phyloP scores from a whole-genome alignment of 331 rosid genomes.

The Pyrus hybrid region DNA sequence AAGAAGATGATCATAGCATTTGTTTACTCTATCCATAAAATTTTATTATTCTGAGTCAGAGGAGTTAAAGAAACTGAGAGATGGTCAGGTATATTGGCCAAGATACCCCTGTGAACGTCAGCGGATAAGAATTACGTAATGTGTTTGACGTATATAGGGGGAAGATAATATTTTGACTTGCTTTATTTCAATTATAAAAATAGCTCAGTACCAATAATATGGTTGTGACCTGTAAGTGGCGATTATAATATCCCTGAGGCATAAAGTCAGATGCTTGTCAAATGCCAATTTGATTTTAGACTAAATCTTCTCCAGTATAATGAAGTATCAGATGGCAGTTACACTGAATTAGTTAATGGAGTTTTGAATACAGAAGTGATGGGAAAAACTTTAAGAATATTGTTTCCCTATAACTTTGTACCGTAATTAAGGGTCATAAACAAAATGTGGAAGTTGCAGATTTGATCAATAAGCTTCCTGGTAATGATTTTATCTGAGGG shows the following conservation, averaged over 20 bases:
- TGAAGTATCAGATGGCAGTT: neutral
- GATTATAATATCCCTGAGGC: neutral
- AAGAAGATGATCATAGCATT: neutral
- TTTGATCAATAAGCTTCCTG: neutral
- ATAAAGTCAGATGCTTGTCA: constrained; percentile 7
- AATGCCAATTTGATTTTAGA: neutral
- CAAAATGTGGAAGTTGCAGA: neutral
- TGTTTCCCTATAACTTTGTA: neutral
- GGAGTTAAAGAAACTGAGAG: neutral
- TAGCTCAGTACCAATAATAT: neutral
- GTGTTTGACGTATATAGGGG: neutral
- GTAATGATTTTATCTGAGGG: neutral
- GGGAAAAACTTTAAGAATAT: neutral
- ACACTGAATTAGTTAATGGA: neutral
- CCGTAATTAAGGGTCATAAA: neutral
- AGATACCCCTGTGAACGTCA: neutral
- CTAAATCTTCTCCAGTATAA: neutral
- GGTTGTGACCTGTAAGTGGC: neutral
- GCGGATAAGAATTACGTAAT: neutral
- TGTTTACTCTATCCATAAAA: neutral
- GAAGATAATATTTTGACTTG: neutral
- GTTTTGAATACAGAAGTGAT: neutral
- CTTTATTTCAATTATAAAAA: neutral
- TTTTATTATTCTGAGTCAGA: neutral
- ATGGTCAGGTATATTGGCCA: neutral